Base-by-base conservation (phyloP, 2,329 filamentous ascomycete species). In the Fusarium nurragi region DNA sequence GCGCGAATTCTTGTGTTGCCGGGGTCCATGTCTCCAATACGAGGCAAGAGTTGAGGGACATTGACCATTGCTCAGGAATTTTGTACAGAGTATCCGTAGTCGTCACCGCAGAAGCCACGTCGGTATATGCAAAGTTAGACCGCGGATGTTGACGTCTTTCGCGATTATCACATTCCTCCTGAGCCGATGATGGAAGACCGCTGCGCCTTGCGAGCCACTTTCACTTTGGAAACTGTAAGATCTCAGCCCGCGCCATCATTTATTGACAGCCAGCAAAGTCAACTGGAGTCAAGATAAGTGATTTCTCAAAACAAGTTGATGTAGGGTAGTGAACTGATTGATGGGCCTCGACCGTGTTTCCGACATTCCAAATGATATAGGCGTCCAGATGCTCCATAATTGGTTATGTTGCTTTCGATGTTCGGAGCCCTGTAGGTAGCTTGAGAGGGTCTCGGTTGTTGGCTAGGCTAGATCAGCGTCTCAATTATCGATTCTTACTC, bases 141-240 rank as follows among this genome's bases (percentile, higher is more conserved):
- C 13, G 11, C n/a, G 43, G n/a, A 14, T 18, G 7, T 25, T 32
- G 46, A 46, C 46, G 12, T 37, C 18, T 34, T 30, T 37, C 9
- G 9, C 23, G 19, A 25, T 26, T 7, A 26, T 56, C 23, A n/a
- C 30, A 43, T 60, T 44, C 49, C 32, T 32, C 19, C 12, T 37
- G 25, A 18, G 22, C 34, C 38, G 32, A 34, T 34, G 46, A 34
- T 34, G 25, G 40, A 50, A 26, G n/a, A 21, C 40, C 19, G 38
- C 34, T 37, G 46, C 45, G n/a, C 34, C 41, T 26, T 52, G 22
- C 21, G 38, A 26, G 30, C 49, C 49, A 25, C 28, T 63, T 44
- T 25, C 56, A 43, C 41, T 30, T 39, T 21, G 16, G 23, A 34
- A n/a, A 16, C 16, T 16, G 32, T n/a, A n/a, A 41, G 41, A 19